These are phyloP conservation scores for Claviceps africana DNA, from an alignment of 2,329 filamentous ascomycete genomes.

Conservation along the genomic window DNA sequence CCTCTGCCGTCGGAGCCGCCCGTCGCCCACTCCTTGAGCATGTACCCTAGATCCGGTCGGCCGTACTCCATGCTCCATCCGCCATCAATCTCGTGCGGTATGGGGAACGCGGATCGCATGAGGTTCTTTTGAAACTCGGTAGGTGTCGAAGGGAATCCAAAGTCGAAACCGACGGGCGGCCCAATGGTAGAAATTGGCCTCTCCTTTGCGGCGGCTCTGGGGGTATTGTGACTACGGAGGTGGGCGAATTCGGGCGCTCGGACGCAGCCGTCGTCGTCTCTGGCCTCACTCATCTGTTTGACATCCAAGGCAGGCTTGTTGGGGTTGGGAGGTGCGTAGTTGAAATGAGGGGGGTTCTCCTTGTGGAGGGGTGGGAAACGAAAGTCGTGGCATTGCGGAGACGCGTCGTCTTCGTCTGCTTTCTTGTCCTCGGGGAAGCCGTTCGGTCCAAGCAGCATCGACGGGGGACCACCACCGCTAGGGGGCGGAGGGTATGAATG, in stretches of 20 bases:
- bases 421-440: conserved; percentile 30
- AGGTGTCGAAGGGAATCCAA: conserved; percentile 71
- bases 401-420: conserved; percentile 10
- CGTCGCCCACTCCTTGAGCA: conserved; percentile 69
- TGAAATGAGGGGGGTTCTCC: conserved; percentile 42
- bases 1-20: conserved; percentile 52
- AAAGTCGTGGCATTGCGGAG: conserved; percentile 27
- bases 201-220: conserved; percentile 14
- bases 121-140: conserved; percentile 79
- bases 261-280: conserved; percentile 17
- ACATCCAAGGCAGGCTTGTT: conserved; percentile 11
- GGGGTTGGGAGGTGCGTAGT: conserved; percentile 33
- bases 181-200: conserved; percentile 44
- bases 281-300: conserved; percentile 6
- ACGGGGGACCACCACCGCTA: conserved; percentile 3
- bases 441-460: conserved; percentile 7
- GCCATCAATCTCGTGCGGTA: conserved; percentile 52
- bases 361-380: conserved; percentile 43
- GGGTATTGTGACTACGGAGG: conserved; percentile 33
- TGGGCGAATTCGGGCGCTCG: conserved; percentile 43
- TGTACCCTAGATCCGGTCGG: conserved; percentile 72
- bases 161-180: conserved; percentile 53
- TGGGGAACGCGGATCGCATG: conserved; percentile 79
- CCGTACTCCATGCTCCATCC: conserved; percentile 91
- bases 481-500: conserved; percentile 23